phyloP scores from a whole-genome alignment of 352 stramenopile species.

The Blastocystis sp. region DNA sequence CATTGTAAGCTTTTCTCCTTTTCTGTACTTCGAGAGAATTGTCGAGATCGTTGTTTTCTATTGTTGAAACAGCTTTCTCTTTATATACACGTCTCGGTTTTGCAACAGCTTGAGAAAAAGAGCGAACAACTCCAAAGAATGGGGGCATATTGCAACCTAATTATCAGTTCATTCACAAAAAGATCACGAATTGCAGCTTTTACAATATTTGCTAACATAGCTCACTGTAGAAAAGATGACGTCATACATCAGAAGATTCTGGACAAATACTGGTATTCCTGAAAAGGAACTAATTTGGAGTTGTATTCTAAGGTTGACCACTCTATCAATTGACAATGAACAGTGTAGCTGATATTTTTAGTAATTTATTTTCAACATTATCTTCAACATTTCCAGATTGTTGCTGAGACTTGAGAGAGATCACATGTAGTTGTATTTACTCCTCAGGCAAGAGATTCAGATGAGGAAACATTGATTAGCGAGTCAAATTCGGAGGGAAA shows the following conservation, averaged over 20 bases:
- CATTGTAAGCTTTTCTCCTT: slow-evolving; percentile 94
- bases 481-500: slow-evolving; percentile 39
- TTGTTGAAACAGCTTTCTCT: background rate
- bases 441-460: background rate
- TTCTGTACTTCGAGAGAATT: slow-evolving; percentile 77
- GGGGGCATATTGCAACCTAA: background rate
- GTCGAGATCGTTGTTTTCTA: slow-evolving; percentile 69
- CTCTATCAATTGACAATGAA: background rate
- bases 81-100: slow-evolving; percentile 24
- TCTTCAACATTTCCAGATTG: slow-evolving; percentile 32
- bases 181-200: too few relatives aligned
- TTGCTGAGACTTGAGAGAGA: background rate
- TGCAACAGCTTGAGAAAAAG: slow-evolving; percentile 1
- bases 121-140: background rate
- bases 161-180: too few relatives aligned
- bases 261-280: too few relatives aligned
- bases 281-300: too few relatives aligned
- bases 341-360: background rate
- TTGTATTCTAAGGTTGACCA: too few relatives aligned
- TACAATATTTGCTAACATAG: too few relatives aligned
- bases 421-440: slow-evolving; percentile 32
- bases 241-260: too few relatives aligned
- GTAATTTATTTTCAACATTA: slow-evolving; percentile 13
- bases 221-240: too few relatives aligned
- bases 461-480: slow-evolving; percentile 18